phyloP scores from a whole-genome alignment of 2,329 filamentous ascomycete species.

The Phoma sp. region DNA sequence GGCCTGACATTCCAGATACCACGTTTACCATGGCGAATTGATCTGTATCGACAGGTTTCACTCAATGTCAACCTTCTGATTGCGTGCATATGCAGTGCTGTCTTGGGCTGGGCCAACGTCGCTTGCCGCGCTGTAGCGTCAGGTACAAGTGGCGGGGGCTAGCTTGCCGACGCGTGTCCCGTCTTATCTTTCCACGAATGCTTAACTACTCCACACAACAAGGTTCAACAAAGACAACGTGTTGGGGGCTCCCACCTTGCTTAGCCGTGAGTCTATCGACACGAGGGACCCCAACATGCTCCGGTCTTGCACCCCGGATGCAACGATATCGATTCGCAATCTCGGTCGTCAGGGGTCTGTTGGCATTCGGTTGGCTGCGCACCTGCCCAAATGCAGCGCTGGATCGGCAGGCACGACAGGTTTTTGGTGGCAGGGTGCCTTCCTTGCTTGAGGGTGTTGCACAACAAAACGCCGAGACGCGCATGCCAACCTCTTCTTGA shows the following conservation, averaged over 20 bases:
- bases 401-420: slow-evolving; percentile 27
- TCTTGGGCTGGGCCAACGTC: slow-evolving; percentile 5
- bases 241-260: slow-evolving; percentile 2
- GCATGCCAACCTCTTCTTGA: slow-evolving; percentile 26
- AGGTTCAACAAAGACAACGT: slow-evolving; percentile 13
- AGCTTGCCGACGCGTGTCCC: slow-evolving; percentile 15
- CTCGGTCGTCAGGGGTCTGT: slow-evolving; percentile 11
- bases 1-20: slow-evolving; percentile 20
- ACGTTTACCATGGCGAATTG: background rate
- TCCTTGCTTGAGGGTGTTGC: slow-evolving; percentile 27
- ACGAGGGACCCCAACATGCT: slow-evolving; percentile 7
- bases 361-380: slow-evolving; percentile 13
- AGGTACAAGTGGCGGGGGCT: slow-evolving; percentile 25
- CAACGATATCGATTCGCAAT: slow-evolving; percentile 20
- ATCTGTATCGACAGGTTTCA: slow-evolving; percentile 9
- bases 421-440: slow-evolving; percentile 17
- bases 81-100: slow-evolving; percentile 17
- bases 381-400: slow-evolving; percentile 15
- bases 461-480: slow-evolving; percentile 24
- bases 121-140: slow-evolving; percentile 16
- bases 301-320: slow-evolving; percentile 7
- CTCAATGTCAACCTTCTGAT: background rate
- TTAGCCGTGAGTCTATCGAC: slow-evolving; percentile 1
- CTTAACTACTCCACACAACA: background rate
- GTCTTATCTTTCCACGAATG: slow-evolving; percentile 1